Evolutionary conservation across 345 rosid genomes (phyloP), one percentile per base, ranked within the genome.

Genomic region (Populus ilicifolia): DNA sequence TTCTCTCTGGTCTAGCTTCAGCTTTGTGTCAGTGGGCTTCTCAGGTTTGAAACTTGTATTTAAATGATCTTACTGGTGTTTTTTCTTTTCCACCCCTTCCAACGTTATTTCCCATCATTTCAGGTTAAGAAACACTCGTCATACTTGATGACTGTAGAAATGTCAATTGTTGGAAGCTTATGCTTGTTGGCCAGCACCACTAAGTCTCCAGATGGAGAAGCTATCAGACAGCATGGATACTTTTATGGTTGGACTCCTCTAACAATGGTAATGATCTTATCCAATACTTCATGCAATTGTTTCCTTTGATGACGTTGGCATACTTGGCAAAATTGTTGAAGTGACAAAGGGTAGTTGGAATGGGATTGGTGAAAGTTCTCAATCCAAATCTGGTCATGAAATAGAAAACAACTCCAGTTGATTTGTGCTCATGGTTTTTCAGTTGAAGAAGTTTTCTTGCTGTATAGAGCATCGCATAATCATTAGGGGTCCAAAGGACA

Each of bases 181-280:
- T 96, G 99, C 85, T 83, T 96, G 85, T 80, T 92, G 85, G 88
- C 74, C 78, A 96, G 99, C 54, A 90, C 87, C 75, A 78, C 85
- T 38, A 93, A 90, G 82, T 96, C 99, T 85, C 99, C 99, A 13
- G 99, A 96, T 82, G 99, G 99, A 66, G 93, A 91, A 85, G 94
- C 97, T 36, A 96, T 94, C 65, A 89, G 87, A 81, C 83, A 70
- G 79, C 80, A 79, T 11, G 99, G 99, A 21, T 93, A 92, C 84
- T 94, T 96, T 79, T 88, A 92, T 79, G 99, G 97, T 46, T 96
- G 99, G 98, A 96, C 95, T 85, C 92, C 92, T 62, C 76, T 96
- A 63, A 90, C 98, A 63, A 25, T 83, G 93, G 97, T 92, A 87
- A 90, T 83, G 61, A 69, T 82, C 44, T 80, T 76, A 30, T 23